Base-by-base conservation (phyloP, 2,329 filamentous ascomycete genomes). In the Cladosporium cucumerinum region DNA sequence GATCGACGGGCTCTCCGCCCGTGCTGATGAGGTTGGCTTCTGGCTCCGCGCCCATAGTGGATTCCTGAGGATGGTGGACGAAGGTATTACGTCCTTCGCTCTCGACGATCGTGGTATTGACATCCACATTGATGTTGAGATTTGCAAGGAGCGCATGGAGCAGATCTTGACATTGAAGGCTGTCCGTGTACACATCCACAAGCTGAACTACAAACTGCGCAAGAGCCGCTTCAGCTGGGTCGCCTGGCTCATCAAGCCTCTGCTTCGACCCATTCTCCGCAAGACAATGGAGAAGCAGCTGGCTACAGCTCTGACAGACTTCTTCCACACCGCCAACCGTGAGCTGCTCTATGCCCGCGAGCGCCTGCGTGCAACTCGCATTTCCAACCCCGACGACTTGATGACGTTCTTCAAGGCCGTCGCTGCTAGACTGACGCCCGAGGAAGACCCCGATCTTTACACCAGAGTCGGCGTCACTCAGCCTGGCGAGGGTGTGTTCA, bases 101-200 rank as follows among this genome's bases (percentile, higher is more conserved):
- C 86, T 98, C 5, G 94, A 97, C 75, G 88, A 94, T 70, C 86
- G 91, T 23, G 94, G 94, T 21, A 87, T 97, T 65, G 94, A 97
- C 75, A 86, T 98, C 58, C 87, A 91, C 30, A 80, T 97, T 6
- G 92, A 97, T 69, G 80, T 97, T 0, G 93, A 96, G 73, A 86
- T 98, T 61, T 89, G 89, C 57, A 88, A 88, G 65, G 89, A 93
- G 68, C 83, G 85, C 1, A 78, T 96, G 2, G 93, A 97, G 72
- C 87, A 93, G 72, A 89, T 98, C 12, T 83, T 98, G 10, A 87
- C 89, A 0, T 84, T 98, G 5, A 87, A 87, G 46, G 84, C 84
- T 12, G 93, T 97, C 10, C 83, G 87, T 1, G 93, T 97, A 0
- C 85, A 87, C 70, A 90, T 97, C 67, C 93, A 97, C 80, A 93